Evolutionary conservation across 345 rosid genomes (phyloP), one percentile per base, ranked within the genome.

Genomic region (Populus davidiana): DNA sequence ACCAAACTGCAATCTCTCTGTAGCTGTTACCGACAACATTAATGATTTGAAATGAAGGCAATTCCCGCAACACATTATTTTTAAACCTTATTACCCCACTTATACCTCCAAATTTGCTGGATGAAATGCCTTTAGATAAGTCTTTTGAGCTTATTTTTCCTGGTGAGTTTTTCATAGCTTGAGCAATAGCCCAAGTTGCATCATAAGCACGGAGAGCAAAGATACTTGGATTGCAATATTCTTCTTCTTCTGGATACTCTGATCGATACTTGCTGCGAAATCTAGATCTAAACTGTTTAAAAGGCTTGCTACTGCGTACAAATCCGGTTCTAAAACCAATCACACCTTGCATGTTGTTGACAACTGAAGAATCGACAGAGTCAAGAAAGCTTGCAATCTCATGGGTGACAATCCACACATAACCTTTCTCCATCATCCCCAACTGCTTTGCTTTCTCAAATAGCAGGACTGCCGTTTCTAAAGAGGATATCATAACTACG

Each of bases 131-230:
- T 36, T 39, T 36, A 9, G 49, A 64, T 72, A 78, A 47, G 16
- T 35, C 31, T 63, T 41, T 5, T 12, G 72, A 13, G 33, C 38
- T 49, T 23, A 8, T 3, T 4, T 39, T 23, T 21, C 54, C 72
- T 16, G 66, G 47, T 70, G 75, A 35, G 66, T 49, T 72, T 69
- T 72, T 47, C 54, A 78, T 64, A 68, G 84, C 81, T 66, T 44
- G 74, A 18, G 72, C 82, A 59, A 83, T 14, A 1, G 79, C 59
- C 77, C 79, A 49, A 33, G 69, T 41, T 44, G 88, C 88, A 78
- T 85, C 88, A 39, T 85, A 83, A 77, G 84, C 84, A 38, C 68
- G 79, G 13, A 85, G 72, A 5, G 84, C 82, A 27, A 72, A 80
- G 44, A 75, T 41, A 63, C 86, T 83, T 12, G 82, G 84, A 27